Evolutionary conservation across 2,329 filamentous ascomycete species (phyloP).

Genomic region (Pseudogymnoascus sp.): DNA sequence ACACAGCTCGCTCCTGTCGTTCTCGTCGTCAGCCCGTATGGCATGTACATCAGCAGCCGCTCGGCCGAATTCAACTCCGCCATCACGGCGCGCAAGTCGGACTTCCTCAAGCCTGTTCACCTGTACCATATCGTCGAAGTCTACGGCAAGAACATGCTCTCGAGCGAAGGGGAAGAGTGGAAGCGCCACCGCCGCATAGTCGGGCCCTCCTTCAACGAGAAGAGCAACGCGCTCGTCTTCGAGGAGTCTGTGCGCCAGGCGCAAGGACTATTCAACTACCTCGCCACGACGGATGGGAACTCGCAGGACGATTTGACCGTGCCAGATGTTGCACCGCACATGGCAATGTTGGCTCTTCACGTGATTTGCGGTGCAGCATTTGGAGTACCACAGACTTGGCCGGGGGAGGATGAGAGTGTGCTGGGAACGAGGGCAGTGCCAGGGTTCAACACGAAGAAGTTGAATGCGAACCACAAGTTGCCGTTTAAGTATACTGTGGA

Average conservation of each 20-base stretch:
- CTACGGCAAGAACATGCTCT: slow-evolving; percentile 25
- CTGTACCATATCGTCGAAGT: slow-evolving; percentile 26
- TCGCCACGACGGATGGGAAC: slow-evolving; percentile 23
- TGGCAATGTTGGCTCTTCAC: slow-evolving; percentile 43
- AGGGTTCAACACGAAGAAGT: slow-evolving; percentile 11
- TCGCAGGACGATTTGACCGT: slow-evolving; percentile 25
- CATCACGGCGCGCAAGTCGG: slow-evolving; percentile 9
- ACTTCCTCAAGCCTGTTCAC: slow-evolving; percentile 25
- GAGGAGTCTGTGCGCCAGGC: slow-evolving; percentile 42
- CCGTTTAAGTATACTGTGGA: slow-evolving; percentile 42
- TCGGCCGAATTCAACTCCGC: background rate
- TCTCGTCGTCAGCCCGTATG: background rate
- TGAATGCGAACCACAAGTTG: slow-evolving; percentile 33
- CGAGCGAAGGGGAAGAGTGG: slow-evolving; percentile 27
- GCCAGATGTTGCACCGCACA: slow-evolving; percentile 33
- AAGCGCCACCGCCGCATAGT: slow-evolving; percentile 27
- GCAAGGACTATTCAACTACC: slow-evolving; percentile 32
- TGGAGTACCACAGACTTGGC: slow-evolving; percentile 27
- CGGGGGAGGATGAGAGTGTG: slow-evolving; percentile 33
- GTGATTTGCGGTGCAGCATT: slow-evolving; percentile 48
- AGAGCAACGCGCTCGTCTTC: slow-evolving; percentile 37
- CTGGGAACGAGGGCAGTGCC: slow-evolving; percentile 10
- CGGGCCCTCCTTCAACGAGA: slow-evolving; percentile 29
- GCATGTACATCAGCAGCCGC: slow-evolving; percentile 1
- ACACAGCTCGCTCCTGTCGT: background rate